Evolutionary conservation across 1,284 basidiomycete species (phyloP), one percentile per base, ranked within the genome.

Genomic region (Microbotryum lychnidis-dioicae): DNA sequence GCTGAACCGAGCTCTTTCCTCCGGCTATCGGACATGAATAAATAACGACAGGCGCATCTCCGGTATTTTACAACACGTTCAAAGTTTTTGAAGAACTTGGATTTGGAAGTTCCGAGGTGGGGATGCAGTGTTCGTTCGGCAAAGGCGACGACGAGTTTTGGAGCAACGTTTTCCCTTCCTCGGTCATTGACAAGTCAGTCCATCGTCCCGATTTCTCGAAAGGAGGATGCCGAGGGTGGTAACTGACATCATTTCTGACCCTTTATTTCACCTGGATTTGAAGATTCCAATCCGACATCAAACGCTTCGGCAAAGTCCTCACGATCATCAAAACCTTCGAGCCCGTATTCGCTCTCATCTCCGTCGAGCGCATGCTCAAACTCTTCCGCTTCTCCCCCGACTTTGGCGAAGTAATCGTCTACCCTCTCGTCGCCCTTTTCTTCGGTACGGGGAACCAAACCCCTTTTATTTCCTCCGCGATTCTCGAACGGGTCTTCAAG

Each of bases 41-140:
- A 54, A 66, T 50, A 45, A 20, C 45, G 0, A 58, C 56, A 49
- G 61, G 65, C 18, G 68, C 60, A 1, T 65, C 63, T 0, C 57
- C 59, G 20, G 63, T 68, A 31, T 68, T 66, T 33, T 57, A 66
- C 58, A 62, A 70, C 53, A 65, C 67, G 4, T 70, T 70, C 58
- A 57, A 63, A 53, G 51, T 82, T 71, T 83, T 84, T 67, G 75
- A 81, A 53, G 78, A 79, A 68, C 76, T 80, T 10, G 83, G 83
- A 0, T 82, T 80, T 64, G 76, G 78, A 50, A 78, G 79, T 1
- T 75, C 75, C 25, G 78, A 80, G 58, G 82, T 85, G 52, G 82
- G 79, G 37, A 80, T 85, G 74, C 82, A 84, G 71, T 82, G 84
- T 25, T 82, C 81, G 56, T 85, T 85, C 70, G 83, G 83, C 48